A percentile compares a stretch with the other conserved stretches of the same genome.
phyloP scores from a whole-genome alignment of 208 protist species.

The Strigomonas galati region DNA sequence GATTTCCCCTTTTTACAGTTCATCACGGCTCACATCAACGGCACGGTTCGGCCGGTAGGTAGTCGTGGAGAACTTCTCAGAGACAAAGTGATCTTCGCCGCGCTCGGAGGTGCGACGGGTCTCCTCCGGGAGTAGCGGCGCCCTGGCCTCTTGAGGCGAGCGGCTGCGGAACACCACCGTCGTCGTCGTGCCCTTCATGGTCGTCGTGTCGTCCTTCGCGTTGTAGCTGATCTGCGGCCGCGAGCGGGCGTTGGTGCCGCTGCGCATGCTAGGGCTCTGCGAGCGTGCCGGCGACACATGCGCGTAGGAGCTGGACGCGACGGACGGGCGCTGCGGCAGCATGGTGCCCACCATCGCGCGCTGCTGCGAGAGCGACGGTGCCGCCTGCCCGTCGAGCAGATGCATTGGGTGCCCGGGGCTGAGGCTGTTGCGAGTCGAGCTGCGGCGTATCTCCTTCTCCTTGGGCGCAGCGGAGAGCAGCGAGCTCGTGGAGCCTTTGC shows the following conservation, averaged over 20 bases:
- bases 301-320: neutral
- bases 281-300: conserved; percentile 22
- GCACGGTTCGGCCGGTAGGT: conserved; percentile 35
- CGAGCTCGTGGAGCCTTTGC: neutral
- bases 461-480: too few species aligned
- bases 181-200: conserved; percentile 57
- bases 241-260: conserved; percentile 35
- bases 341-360: neutral
- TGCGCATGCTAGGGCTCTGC: conserved; percentile 28
- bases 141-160: neutral
- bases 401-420: neutral
- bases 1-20: too few species aligned
- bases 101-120: conserved; percentile 13
- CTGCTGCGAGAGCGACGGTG: conserved; percentile 7
- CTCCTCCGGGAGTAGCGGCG: neutral
- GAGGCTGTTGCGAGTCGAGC: too few species aligned
- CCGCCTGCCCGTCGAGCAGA: neutral
- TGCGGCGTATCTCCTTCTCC: too few species aligned
- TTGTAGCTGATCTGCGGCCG: conserved; percentile 53
- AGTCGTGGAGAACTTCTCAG: conserved; percentile 28
- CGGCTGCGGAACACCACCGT: conserved; percentile 46
- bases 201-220: conserved; percentile 26
- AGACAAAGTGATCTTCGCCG: conserved; percentile 21
- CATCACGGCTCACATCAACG: too few species aligned
- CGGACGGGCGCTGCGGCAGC: neutral